Conservation (phyloP, 208 protist species). For the Spongospora subterranea region DNA sequence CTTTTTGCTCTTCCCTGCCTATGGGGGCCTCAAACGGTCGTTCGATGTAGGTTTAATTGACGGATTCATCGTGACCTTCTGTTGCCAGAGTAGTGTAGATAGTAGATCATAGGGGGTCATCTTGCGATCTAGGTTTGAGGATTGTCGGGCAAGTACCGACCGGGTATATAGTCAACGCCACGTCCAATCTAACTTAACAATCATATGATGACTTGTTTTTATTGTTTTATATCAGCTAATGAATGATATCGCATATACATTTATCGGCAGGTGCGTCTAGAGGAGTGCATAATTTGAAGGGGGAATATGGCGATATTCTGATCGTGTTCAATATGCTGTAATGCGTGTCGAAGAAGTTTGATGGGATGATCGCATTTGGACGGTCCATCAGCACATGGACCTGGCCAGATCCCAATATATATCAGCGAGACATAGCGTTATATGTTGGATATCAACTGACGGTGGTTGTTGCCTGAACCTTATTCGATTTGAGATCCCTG, state of each 20-base stretch:
- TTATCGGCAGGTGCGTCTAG: neutral
- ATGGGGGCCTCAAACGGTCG: no score
- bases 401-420: neutral
- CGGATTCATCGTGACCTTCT: no score
- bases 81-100: no score
- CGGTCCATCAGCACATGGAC: neutral
- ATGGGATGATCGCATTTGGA: neutral
- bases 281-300: neutral
- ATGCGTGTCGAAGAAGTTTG: neutral
- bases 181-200: no score
- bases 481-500: neutral
- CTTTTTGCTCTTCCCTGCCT: no score
- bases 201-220: neutral
- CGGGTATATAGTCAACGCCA: no score
- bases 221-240: neutral
- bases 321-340: neutral
- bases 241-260: slow-evolving; percentile 35
- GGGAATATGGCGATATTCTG: slow-evolving; percentile 21
- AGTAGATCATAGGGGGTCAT: no score
- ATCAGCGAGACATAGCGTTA: neutral
- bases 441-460: neutral
- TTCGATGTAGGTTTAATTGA: no score
- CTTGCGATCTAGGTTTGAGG: no score
- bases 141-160: no score
- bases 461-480: neutral